phyloP scores from a whole-genome alignment of 2,329 filamentous ascomycete species.

The Fusarium sp. region DNA sequence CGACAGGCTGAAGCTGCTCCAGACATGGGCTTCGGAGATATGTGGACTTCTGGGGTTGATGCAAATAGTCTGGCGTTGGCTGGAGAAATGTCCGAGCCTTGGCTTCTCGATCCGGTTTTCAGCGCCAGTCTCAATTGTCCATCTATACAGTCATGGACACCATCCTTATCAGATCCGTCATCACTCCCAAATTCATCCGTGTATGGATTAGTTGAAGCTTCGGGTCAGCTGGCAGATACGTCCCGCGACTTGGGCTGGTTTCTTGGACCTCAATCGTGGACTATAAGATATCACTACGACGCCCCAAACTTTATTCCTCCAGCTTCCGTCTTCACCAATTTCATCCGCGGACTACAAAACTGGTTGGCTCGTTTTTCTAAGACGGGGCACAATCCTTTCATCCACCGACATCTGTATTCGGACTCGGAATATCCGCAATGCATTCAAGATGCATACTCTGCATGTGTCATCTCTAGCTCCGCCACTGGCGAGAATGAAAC shows the following conservation, averaged over 20 bases:
- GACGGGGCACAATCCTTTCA: not conserved
- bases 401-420: not conserved
- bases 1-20: not conserved
- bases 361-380: not conserved
- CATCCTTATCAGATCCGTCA: not conserved
- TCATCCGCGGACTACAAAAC: not conserved
- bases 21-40: not conserved
- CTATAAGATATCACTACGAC: not conserved
- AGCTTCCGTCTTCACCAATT: not conserved
- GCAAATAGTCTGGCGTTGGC: fast-evolving
- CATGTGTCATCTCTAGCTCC: not conserved
- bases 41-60: fast-evolving
- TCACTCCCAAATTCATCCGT: fast-evolving
- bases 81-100: not conserved
- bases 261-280: not conserved
- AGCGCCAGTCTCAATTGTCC: not conserved
- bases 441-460: not conserved
- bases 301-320: not conserved
- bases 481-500: not conserved
- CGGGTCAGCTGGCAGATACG: not conserved
- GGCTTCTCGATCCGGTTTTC: not conserved
- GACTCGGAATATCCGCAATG: not conserved
- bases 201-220: too few species aligned
- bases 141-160: not conserved
- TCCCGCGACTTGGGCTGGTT: not conserved